A percentile compares a stretch with the other conserved stretches of the same genome.
These are phyloP conservation scores for Xylaria sp. DNA, from an alignment of 2,329 filamentous ascomycete species.

Conservation along the genomic window DNA sequence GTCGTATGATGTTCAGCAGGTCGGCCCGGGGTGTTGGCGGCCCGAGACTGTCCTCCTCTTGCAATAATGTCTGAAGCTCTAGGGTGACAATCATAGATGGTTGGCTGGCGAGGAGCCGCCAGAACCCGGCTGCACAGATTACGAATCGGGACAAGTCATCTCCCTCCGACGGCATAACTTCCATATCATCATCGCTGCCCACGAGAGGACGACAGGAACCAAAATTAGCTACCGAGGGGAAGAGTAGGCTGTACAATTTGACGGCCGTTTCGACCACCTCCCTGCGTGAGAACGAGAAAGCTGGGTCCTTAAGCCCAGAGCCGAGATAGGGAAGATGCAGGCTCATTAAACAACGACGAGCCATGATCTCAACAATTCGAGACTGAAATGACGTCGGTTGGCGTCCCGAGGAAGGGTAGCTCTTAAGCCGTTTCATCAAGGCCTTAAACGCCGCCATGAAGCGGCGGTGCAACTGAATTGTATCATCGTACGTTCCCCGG, in stretches of 20 bases:
- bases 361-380: conserved; percentile 60
- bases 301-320: conserved; percentile 53
- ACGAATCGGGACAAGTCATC: conserved; percentile 55
- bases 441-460: conserved; percentile 57
- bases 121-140: conserved; percentile 55
- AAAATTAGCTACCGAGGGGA: conserved; percentile 45
- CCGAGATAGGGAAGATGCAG: conserved; percentile 66
- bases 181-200: conserved; percentile 15
- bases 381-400: conserved; percentile 53
- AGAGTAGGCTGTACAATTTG: conserved; percentile 57
- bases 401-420: conserved; percentile 31
- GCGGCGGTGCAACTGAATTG: conserved; percentile 56
- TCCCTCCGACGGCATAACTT: conserved; percentile 28
- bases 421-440: conserved; percentile 48
- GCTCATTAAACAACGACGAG: conserved; percentile 65
- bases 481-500: conserved; percentile 56
- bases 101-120: conserved; percentile 52
- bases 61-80: conserved; percentile 55
- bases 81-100: conserved; percentile 52
- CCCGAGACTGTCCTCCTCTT: conserved; percentile 55
- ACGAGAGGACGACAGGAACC: conserved; percentile 24
- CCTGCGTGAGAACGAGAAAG: conserved; percentile 63
- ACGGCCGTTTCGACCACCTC: conserved; percentile 60
- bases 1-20: conserved; percentile 55
- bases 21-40: conserved; percentile 53